These are phyloP conservation scores for Tarenaya hassleriana DNA, from an alignment of 345 rosid species.

Conservation along the genomic window DNA sequence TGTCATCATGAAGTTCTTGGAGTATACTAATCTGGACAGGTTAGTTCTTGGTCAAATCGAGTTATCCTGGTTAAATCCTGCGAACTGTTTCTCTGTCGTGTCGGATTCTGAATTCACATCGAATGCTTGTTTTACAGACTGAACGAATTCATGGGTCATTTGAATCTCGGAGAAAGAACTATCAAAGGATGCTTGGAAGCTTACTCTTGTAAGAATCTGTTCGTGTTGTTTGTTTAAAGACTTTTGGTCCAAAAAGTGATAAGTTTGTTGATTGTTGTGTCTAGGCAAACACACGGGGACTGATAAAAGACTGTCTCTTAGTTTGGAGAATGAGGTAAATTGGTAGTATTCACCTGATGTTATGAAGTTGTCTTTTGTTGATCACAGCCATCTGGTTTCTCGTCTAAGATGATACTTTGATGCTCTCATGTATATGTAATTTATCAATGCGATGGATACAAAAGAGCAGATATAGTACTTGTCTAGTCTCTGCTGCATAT, in stretches of 20 bases:
- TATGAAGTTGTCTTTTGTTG: constrained; percentile 1
- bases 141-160: constrained; percentile 55
- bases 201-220: constrained; percentile 65
- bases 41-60: neutral
- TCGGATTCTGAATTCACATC: constrained; percentile 1
- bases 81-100: neutral
- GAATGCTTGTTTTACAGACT: constrained; percentile 36
- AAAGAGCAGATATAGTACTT: neutral
- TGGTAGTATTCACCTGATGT: neutral
- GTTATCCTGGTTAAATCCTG: neutral
- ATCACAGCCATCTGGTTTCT: constrained; percentile 6
- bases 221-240: constrained; percentile 7
- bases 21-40: constrained; percentile 62
- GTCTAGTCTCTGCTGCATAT: neutral
- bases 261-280: constrained; percentile 14
- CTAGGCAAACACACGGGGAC: constrained; percentile 86
- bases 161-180: constrained; percentile 74
- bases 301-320: constrained; percentile 76
- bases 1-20: constrained; percentile 68
- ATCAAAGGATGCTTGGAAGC: constrained; percentile 81
- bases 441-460: too few species aligned
- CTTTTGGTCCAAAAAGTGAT: neutral
- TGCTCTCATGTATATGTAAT: too few species aligned
- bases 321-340: constrained; percentile 88
- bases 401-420: neutral